A percentile compares a stretch with the other conserved stretches of the same genome.
These are phyloP conservation scores for Spathaspora arborariae DNA, from an alignment of 805 yeast genomes.

Conservation along the genomic window DNA sequence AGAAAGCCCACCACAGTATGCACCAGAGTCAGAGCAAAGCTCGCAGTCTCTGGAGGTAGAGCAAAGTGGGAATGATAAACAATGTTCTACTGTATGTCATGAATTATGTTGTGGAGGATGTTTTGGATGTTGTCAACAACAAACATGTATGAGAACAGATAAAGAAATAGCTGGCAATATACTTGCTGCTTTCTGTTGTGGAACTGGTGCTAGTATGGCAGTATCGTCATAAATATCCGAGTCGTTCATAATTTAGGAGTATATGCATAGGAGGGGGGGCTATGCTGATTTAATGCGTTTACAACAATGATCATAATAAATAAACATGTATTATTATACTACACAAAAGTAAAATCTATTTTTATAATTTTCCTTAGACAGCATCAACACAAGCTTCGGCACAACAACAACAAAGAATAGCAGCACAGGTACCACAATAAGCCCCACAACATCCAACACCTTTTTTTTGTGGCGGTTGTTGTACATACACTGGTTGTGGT, in stretches of 20 bases:
- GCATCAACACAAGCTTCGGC: conserved; percentile 18
- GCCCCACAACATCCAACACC: conserved; percentile 33
- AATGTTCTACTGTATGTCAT: conserved; percentile 4
- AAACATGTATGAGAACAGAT: conserved; percentile 4
- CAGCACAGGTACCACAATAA: conserved; percentile 34
- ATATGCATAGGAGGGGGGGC: too few relatives aligned
- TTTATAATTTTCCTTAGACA: conserved; percentile 1
- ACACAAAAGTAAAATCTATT: neutral
- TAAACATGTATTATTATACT: neutral
- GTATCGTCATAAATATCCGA: neutral
- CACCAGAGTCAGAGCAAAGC: conserved; percentile 3
- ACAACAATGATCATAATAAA: neutral
- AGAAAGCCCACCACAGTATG: neutral
- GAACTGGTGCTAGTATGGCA: neutral
- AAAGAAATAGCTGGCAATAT: conserved; percentile 5
- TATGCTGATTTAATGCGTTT: too few relatives aligned
- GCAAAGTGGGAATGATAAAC: conserved; percentile 5
- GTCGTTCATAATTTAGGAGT: too few relatives aligned
- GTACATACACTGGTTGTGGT: conserved; percentile 42
- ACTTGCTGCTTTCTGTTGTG: conserved; percentile 5
- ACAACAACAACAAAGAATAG: conserved; percentile 37
- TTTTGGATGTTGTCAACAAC: conserved; percentile 5
- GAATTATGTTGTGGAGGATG: conserved; percentile 5
- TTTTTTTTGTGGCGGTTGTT: conserved; percentile 29
- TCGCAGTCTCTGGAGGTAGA: neutral